Base-by-base conservation (phyloP, 1,284 basidiomycete species). In the Trichosporon sp. region DNA sequence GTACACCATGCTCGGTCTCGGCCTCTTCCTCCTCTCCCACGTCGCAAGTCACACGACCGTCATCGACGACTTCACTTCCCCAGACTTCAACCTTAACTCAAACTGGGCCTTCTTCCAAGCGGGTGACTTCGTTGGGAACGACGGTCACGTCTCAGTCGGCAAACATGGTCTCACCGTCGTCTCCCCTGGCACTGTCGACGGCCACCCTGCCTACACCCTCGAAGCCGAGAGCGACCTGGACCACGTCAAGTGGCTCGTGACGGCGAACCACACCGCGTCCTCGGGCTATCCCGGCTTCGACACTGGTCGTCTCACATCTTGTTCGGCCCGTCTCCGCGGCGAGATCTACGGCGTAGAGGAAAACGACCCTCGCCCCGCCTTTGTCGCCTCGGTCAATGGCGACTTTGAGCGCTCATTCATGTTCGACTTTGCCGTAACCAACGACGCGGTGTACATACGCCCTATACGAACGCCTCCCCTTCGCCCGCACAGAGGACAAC, bases 191-290 rank as follows among this genome's bases (percentile, higher is more conserved):
- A 67, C 65, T 2, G 19, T 7, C 12, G 31, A 31, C 2, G 68
- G 69, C 14, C 7, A 38, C 21, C 69, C 69, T 8, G 64, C 54
- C 3, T 71, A 26, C 67, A 68, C 70, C 0, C 63, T 65, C 38
- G 48, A 38, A 1, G 64, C 54, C 7, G 61, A 48, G 0, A 63
- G 70, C 12, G 70, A 71, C 64, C 43, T 71, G 21, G 70, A 71
- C 19, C 70, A 68, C 16, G 63, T 68, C 37, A 71, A 71, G 64
- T 71, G 67, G 67, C 64, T 71, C n/a, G 63, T 43, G 21, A 59
- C 35, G 12, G 37, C 63, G 16, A 66, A 65, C 38, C 35, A 12
- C 37, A 48, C 67, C 7, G 65, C 67, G 10, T 37, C 38, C 2
- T 19, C 48, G 2, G 70, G 70, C 7, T 68, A 61, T n/a, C 61